Evolutionary conservation across 2,329 filamentous ascomycete genomes (phyloP), one percentile per base, ranked within the genome.

Genomic region (Macrophomina phaseolina): DNA sequence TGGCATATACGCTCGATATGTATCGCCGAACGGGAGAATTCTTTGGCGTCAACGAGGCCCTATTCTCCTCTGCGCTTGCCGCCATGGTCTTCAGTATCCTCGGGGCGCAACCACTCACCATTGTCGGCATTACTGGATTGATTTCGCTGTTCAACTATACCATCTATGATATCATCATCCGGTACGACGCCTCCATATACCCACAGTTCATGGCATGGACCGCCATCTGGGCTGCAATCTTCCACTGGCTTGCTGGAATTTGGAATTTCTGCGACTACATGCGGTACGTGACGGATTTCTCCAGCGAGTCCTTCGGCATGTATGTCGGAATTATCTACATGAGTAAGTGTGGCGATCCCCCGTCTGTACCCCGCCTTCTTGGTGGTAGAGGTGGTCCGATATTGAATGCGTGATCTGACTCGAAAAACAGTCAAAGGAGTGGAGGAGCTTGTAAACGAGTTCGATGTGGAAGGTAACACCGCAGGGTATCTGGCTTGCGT

Each of bases 1-100:
- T 88, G 3, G 86, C 86, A 2, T 88, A 86, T 69, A 83, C 83
- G 2, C 76, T 88, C 18, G 86, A 88, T 72, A 88, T 88, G 84
- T 81, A 83, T 65, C 81, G 85, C 6, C 79, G 83, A 16, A 87
- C 86, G 0, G 82, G 81, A 30, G 78, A 80, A 18, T 86, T 85
- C 75, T 87, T 82, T 68, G 86, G 86, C 42, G 80, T 87, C 71
- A 87, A 87, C 67, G 84, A 87, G 71, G 83, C 81, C 0, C 77
- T 87, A 1, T 84, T 87, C 70, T 80, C 84, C 1, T 86, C 84
- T 0, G 85, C 83, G 2, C 73, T 87, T n/a, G 84, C 83, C 1
- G 84, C 84, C 3, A 81, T 86, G 70, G 81, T 87, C 1, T 87
- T 87, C 73, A 86, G 82, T 70, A 71, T 83, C 5, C 71, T 86